Base-by-base conservation (phyloP, 2,329 filamentous ascomycete genomes). In the Capronia epimyces region DNA sequence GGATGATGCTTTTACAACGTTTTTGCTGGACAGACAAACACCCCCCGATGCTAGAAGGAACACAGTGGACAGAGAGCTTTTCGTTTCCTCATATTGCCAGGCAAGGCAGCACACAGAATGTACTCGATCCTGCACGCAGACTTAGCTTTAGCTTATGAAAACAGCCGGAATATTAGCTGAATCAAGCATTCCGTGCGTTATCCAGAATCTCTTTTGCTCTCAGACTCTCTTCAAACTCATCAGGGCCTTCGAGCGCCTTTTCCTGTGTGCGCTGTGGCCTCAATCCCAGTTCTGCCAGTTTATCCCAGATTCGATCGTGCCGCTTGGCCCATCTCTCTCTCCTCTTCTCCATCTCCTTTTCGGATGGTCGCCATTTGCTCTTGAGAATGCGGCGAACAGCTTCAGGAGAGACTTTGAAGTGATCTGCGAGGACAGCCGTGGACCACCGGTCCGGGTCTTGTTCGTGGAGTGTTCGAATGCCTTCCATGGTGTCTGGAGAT, bases 401-500 rank as follows among this genome's bases (percentile, higher is more conserved):
- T 66, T 98, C 93, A 2, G 87, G 76, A 0, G 89, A 89, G n/a
- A 96, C 76, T 66, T 89, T 77, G 69, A 97, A 98, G 60, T 89
- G 81, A 1, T 82, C 65, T 0, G 91, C 81, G 12, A 97, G 80
- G 27, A 81, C 77, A 13, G 77, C 69, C 0, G 86, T 94, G 3
- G 84, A 86, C 71, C 89, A 96, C 50, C 78, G 76, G 2, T 85
- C 77, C 0, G 91, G 89, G 56, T 89, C 84, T 60, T 89, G 83
- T 21, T 78, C 73, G 67, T 96, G 82, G 27, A 98, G 75, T 16
- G 87, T 84, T 36, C 89, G 83, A 60, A 98, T 95, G 36, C 89
- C 90, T n/a, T 87, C 84, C 25, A 96, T 75, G 1, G 90, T 89
- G 67, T 97, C 91, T 0, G 93, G 93, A 0, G 93, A 97, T 8